Percentiles rank a stretch among this genome's conserved stretches.
These are phyloP conservation scores for Eucalyptus pauciflora DNA, from an alignment of 345 rosid genomes.

Conservation along the genomic window DNA sequence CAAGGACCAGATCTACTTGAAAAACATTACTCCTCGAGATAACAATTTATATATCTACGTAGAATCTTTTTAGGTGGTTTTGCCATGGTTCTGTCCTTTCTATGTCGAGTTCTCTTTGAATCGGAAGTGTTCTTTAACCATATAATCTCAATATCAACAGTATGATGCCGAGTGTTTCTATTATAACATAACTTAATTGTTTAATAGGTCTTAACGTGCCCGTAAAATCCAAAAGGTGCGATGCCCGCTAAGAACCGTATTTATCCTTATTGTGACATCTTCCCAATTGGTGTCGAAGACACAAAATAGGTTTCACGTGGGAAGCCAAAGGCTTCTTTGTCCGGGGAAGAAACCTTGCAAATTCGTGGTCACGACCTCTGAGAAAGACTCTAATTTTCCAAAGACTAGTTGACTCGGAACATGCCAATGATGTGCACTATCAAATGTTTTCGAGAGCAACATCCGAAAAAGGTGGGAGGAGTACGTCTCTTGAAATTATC, in stretches of 20 bases:
- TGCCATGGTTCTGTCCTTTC: too few species aligned
- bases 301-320: not conserved
- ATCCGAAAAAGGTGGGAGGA: not conserved
- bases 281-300: not conserved
- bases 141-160: too few species aligned
- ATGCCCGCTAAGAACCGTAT: not conserved
- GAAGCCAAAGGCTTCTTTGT: not conserved
- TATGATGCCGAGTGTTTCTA: too few species aligned
- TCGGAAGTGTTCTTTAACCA: too few species aligned
- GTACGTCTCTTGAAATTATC: not conserved
- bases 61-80: not conserved
- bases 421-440: not conserved
- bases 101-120: too few species aligned
- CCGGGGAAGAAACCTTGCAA: not conserved
- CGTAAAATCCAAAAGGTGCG: not conserved
- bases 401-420: not conserved
- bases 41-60: not conserved
- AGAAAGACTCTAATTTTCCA: not conserved
- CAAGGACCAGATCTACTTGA: not conserved
- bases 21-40: not conserved
- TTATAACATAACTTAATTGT: not conserved
- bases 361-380: not conserved
- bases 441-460: not conserved
- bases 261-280: not conserved
- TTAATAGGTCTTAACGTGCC: too few species aligned